These are phyloP conservation scores for Globisporangium paddicum DNA, from an alignment of 352 stramenopile species.

Conservation along the genomic window DNA sequence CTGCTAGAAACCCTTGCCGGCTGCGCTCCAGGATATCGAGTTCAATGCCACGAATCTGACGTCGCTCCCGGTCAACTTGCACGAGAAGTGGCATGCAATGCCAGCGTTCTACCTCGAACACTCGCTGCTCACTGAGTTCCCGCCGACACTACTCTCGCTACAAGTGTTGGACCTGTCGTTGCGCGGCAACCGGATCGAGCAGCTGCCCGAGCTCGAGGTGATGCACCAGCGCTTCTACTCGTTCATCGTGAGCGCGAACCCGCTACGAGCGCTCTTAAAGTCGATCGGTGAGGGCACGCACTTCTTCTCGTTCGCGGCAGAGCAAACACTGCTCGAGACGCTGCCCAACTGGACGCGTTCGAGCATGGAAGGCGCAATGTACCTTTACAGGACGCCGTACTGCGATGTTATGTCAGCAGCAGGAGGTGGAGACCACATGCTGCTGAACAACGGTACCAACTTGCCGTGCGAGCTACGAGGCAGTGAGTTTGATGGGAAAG, in stretches of 20 bases:
- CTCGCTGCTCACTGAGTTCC: conserved; percentile 4
- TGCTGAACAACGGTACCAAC: too few relatives aligned
- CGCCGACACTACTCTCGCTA: conserved; percentile 1
- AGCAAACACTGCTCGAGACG: background rate
- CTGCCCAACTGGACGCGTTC: background rate
- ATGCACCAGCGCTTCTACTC: conserved; percentile 19
- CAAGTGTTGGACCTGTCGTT: too few relatives aligned
- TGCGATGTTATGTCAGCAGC: background rate
- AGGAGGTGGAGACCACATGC: too few relatives aligned
- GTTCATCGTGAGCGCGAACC: conserved; percentile 1
- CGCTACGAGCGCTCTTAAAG: background rate
- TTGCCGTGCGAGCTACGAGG: too few relatives aligned
- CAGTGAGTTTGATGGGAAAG: too few relatives aligned
- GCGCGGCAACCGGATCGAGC: background rate
- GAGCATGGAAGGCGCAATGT: background rate
- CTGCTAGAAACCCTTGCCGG: conserved; percentile 1
- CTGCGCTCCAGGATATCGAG: conserved; percentile 1
- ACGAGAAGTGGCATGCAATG: conserved; percentile 5
- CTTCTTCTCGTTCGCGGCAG: background rate
- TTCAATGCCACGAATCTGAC: conserved; percentile 10
- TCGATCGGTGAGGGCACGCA: background rate
- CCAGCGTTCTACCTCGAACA: conserved; percentile 1
- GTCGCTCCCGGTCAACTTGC: conserved; percentile 3
- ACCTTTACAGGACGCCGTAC: background rate
- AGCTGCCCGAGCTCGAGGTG: background rate